A percentile compares a stretch with the other conserved stretches of the same genome.
These are phyloP conservation scores for Neurospora sp. DNA, from an alignment of 2,329 filamentous ascomycete genomes.

Conservation along the genomic window DNA sequence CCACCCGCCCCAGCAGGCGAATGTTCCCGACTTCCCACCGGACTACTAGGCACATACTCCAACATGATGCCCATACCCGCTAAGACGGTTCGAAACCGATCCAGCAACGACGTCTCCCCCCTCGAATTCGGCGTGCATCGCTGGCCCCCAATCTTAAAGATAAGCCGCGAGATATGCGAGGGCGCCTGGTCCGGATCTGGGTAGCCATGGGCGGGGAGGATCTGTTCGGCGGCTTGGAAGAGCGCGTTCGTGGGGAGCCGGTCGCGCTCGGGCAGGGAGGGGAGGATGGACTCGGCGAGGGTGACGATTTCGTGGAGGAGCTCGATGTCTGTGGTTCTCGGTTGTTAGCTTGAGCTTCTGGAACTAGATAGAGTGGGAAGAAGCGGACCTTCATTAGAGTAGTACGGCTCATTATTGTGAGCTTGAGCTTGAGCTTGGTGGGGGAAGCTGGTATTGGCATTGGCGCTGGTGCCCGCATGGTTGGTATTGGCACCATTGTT, in stretches of 20 bases:
- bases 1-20: background rate
- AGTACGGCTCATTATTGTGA: constrained; percentile 32
- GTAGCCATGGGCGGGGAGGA: constrained; percentile 61
- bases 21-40: background rate
- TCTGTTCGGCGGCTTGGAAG: constrained; percentile 69
- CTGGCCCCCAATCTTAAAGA: constrained; percentile 68
- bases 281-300: constrained; percentile 56
- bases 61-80: constrained; percentile 61
- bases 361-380: too few relatives aligned
- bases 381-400: constrained; percentile 27
- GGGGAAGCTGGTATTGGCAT: background rate
- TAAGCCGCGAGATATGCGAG: constrained; percentile 63
- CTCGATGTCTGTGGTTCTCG: constrained; percentile 53
- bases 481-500: background rate
- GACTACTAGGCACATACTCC: constrained; percentile 36
- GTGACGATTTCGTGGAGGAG: constrained; percentile 69
- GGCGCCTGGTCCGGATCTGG: constrained; percentile 58
- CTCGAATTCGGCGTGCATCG: constrained; percentile 32
- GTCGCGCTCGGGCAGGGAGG: constrained; percentile 47
- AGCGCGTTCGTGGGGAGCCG: constrained; percentile 65
- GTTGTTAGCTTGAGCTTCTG: too few relatives aligned
- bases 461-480: background rate
- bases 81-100: constrained; percentile 62
- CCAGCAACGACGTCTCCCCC: constrained; percentile 33
- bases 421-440: too few relatives aligned